phyloP scores from a whole-genome alignment of 2,329 filamentous ascomycete genomes.

The Penicillium hordei region DNA sequence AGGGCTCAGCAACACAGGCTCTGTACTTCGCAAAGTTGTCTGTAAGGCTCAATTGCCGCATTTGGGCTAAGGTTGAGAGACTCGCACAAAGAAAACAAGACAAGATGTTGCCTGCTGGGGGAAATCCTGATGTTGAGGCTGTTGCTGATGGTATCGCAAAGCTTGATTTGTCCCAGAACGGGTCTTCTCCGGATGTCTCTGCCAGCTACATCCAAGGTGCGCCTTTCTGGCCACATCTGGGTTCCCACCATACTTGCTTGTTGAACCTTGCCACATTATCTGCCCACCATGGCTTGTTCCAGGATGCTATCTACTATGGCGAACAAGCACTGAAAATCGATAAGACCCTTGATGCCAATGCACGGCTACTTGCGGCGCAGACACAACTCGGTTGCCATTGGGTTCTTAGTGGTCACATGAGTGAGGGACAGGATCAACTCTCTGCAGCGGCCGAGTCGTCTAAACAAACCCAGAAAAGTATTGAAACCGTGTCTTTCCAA shows the following conservation, averaged over 20 bases:
- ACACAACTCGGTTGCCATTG: constrained; percentile 50
- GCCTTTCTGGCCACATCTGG: constrained; percentile 76
- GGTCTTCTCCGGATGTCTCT: constrained; percentile 39
- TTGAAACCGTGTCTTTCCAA: constrained; percentile 52
- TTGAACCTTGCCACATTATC: constrained; percentile 75
- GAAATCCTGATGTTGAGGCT: constrained; percentile 35
- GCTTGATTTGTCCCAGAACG: constrained; percentile 40
- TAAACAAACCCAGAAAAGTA: constrained; percentile 51
- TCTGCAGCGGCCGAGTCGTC: constrained; percentile 59
- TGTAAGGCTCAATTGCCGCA: constrained; percentile 50
- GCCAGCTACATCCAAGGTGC: constrained; percentile 57
- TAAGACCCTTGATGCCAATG: constrained; percentile 62
- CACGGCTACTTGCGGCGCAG: constrained; percentile 51
- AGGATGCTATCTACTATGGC: constrained; percentile 84
- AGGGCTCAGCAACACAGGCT: constrained; percentile 47
- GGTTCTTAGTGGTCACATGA: constrained; percentile 50
- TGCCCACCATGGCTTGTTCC: constrained; percentile 78
- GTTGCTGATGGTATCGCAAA: constrained; percentile 42
- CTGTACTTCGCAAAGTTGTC: constrained; percentile 51
- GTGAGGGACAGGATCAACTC: constrained; percentile 57
- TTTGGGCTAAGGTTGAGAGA: constrained; percentile 54
- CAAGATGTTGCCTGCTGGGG: constrained; percentile 22
- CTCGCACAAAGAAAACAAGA: constrained; percentile 39
- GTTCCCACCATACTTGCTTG: constrained; percentile 69
- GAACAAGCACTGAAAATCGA: constrained; percentile 81